These are phyloP conservation scores for Backusella morwellensis DNA, from an alignment of 192 early-diverging fungal species.

Conservation along the genomic window DNA sequence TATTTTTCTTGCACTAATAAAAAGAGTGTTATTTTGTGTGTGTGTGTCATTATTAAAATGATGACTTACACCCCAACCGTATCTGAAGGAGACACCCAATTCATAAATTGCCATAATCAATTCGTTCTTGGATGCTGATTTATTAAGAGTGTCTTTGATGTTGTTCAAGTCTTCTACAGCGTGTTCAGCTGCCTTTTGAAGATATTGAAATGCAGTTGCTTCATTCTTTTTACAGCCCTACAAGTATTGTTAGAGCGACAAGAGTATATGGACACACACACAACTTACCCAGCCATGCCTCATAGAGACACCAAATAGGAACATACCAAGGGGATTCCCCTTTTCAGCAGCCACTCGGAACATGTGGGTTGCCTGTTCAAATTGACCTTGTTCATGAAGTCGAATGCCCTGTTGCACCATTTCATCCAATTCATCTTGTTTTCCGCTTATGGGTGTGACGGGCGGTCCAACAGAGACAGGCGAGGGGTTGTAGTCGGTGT, in stretches of 20 bases:
- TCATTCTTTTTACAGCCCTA: conserved; percentile 72
- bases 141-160: conserved; percentile 40
- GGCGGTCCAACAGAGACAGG: conserved; percentile 4
- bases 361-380: conserved; percentile 69
- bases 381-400: conserved; percentile 68
- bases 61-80: conserved; percentile 72
- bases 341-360: conserved; percentile 67
- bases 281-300: conserved; percentile 71
- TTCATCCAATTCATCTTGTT: conserved; percentile 39
- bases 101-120: conserved; percentile 80
- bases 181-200: conserved; percentile 70
- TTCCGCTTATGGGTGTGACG: background rate
- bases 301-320: conserved; percentile 75
- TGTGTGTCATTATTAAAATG: background rate
- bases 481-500: background rate
- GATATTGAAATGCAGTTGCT: conserved; percentile 63
- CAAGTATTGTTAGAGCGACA: background rate
- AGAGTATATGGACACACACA: conserved; percentile 5
- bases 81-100: conserved; percentile 71
- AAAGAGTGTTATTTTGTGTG: background rate
- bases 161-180: conserved; percentile 62
- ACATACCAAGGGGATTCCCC: conserved; percentile 67
- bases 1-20: conserved; percentile 54
- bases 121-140: conserved; percentile 61
- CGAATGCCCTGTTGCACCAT: conserved; percentile 64